phyloP scores from a whole-genome alignment of 2,329 filamentous ascomycete species.

The Triangularia verruculosa region DNA sequence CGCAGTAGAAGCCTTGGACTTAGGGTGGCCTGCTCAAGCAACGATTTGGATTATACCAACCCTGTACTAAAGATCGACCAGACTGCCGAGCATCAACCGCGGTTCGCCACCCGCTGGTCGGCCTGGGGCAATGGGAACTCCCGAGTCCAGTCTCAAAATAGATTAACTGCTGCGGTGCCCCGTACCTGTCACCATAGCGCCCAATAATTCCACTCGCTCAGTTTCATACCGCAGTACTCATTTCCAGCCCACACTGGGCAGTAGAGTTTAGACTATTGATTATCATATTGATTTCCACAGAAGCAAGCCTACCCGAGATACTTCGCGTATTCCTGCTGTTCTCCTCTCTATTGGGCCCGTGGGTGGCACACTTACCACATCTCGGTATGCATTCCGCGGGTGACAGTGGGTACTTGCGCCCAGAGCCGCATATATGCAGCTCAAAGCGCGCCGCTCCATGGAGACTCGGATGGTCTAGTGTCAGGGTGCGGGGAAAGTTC shows the following conservation, averaged over 20 bases:
- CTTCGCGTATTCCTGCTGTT: background rate
- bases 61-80: background rate
- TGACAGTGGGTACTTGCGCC: background rate
- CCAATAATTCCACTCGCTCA: background rate
- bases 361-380: too few relatives aligned
- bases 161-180: background rate
- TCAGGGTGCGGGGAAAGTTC: background rate
- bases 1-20: too few relatives aligned
- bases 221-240: background rate
- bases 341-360: too few relatives aligned
- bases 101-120: background rate
- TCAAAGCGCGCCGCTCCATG: background rate
- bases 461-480: too few relatives aligned
- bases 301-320: background rate
- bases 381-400: background rate
- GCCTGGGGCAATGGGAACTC: background rate
- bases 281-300: background rate
- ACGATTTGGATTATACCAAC: background rate
- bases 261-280: background rate
- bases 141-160: background rate
- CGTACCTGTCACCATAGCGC: background rate
- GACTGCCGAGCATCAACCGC: background rate
- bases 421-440: background rate
- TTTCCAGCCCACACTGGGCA: background rate
- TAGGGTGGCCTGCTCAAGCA: too few relatives aligned